Conservation (phyloP, 169 alveolate genomes). For the Plasmodium gonderi region DNA sequence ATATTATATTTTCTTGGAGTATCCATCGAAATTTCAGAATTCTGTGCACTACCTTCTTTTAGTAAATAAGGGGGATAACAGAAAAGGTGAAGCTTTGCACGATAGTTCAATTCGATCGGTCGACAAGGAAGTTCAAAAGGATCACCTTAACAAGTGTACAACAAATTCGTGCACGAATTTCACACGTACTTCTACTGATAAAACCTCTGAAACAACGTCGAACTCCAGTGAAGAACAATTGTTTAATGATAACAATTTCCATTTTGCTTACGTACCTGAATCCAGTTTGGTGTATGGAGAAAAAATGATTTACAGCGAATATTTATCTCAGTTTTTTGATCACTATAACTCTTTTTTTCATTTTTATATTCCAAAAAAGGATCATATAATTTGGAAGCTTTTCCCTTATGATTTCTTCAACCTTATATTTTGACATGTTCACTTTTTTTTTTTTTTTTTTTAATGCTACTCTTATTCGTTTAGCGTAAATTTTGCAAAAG, state of each 20-base stretch:
- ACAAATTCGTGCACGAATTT: not conserved
- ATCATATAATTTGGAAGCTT: constrained; percentile 72
- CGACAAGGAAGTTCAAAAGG: no score
- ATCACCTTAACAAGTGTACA: not conserved
- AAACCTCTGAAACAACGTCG: not conserved
- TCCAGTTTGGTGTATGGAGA: constrained; percentile 70
- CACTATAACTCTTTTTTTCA: constrained; percentile 64
- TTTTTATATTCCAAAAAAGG: constrained; percentile 74
- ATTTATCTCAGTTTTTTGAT: constrained; percentile 70
- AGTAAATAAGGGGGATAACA: constrained; percentile 6
- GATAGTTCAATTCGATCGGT: not conserved
- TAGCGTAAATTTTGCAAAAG: not conserved
- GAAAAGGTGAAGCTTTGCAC: not conserved
- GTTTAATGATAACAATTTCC: constrained; percentile 16
- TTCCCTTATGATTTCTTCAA: constrained; percentile 73
- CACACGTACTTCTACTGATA: not conserved
- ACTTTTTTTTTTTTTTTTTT: not conserved
- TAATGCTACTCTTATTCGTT: not conserved
- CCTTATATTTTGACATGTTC: constrained; percentile 53
- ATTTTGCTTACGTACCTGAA: constrained; percentile 75
- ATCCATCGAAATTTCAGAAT: constrained; percentile 47
- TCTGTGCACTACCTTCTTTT: constrained; percentile 60
- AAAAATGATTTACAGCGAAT: constrained; percentile 56
- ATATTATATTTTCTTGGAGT: constrained; percentile 37
- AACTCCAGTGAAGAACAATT: not conserved